A percentile compares a stretch with the other conserved stretches of the same genome.
Evolutionary conservation across 257 asterid species (phyloP).

Genomic region (Solanum bulbocastanum): DNA sequence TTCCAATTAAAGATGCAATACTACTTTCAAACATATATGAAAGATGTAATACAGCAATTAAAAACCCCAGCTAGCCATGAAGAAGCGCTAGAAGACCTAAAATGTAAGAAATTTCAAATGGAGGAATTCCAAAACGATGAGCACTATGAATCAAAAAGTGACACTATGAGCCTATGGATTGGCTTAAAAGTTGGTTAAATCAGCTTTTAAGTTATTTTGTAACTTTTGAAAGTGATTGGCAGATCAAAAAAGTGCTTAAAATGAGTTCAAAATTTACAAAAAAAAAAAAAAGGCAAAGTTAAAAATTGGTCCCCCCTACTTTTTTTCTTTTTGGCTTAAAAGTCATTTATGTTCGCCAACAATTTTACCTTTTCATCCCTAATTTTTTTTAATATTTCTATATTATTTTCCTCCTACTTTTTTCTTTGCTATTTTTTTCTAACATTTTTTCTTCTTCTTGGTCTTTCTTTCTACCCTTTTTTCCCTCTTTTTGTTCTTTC

Average conservation of each 20-base stretch:
- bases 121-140: background rate
- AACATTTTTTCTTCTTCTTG: background rate
- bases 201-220: too few species aligned
- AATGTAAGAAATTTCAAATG: background rate
- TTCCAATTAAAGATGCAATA: background rate
- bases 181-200: too few species aligned
- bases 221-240: too few species aligned
- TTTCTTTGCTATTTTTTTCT: background rate
- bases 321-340: too few species aligned
- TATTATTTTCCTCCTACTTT: background rate
- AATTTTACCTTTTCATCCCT: background rate
- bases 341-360: too few species aligned
- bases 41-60: background rate
- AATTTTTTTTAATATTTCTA: too few species aligned
- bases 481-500: background rate
- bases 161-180: too few species aligned
- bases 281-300: too few species aligned
- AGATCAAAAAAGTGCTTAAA: too few species aligned
- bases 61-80: background rate
- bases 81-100: background rate
- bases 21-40: background rate
- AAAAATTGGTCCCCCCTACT: too few species aligned
- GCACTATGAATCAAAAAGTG: background rate
- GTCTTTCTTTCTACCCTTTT: background rate
- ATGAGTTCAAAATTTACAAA: too few species aligned